Conservation (phyloP, 768 basidiomycete genomes). For the Tricholoma terreum region DNA sequence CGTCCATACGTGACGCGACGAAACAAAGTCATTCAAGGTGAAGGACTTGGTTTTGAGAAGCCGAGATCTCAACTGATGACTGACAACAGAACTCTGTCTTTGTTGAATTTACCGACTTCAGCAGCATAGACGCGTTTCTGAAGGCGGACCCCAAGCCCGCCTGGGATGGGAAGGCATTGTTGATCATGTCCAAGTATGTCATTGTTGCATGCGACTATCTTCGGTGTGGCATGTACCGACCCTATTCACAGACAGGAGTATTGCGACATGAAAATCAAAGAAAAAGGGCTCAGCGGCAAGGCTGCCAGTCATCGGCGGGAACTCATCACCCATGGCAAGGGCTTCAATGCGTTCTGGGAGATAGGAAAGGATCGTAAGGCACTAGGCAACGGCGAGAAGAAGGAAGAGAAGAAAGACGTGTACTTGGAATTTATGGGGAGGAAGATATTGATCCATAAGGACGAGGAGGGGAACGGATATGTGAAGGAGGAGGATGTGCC, state of each 20-base stretch:
- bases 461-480: too few species aligned
- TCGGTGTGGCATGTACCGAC: too few species aligned
- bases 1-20: slow-evolving; percentile 85
- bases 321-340: slow-evolving; percentile 44
- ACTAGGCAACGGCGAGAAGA: slow-evolving; percentile 20
- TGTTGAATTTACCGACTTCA: too few species aligned
- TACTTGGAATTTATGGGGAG: slow-evolving; percentile 74
- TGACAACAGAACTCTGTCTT: slow-evolving; percentile 77
- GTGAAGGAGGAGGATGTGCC: too few species aligned
- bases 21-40: slow-evolving; percentile 87
- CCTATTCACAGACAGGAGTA: too few species aligned
- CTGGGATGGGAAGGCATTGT: slow-evolving; percentile 73
- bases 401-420: slow-evolving; percentile 49
- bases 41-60: not conserved
- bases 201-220: too few species aligned
- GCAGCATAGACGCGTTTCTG: too few species aligned
- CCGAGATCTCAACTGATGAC: not conserved
- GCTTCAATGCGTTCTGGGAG: slow-evolving; percentile 81
- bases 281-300: too few species aligned
- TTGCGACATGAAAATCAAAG: too few species aligned
- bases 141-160: slow-evolving; percentile 81
- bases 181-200: too few species aligned
- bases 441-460: slow-evolving; percentile 62
- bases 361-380: slow-evolving; percentile 39
- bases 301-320: slow-evolving; percentile 61